Base-by-base conservation (phyloP, 306 rosid species). In the Lablab purpureus region DNA sequence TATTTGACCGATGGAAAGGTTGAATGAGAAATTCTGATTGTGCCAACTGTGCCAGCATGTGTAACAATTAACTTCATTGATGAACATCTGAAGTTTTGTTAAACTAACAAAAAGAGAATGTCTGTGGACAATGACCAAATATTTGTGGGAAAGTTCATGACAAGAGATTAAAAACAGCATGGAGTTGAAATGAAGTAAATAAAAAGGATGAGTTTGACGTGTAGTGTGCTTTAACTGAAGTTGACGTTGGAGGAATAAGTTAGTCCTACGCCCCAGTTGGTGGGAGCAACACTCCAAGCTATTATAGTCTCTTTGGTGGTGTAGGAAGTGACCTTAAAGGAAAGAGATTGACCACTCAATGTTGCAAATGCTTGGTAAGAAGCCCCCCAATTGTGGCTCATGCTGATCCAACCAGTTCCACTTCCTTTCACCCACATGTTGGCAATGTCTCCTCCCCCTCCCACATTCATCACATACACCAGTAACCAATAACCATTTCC, bases 381-480 rank as follows among this genome's bases (percentile, higher is more conserved):
- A 63, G 99, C 97, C 6, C 99, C 99, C 98, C 99, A 95, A 21
- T 95, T 95, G 51, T 95, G 99, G 83, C 90, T 95, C 99, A 95
- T 95, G 15, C 83, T 73, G 15, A 88, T 88, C 98, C 98, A 95
- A 1, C 82, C 87, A 1, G 93, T 85, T 78, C 46, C 82, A 80
- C 87, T 91, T 75, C 99, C 99, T 58, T 92, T 95, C 76, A 95
- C 99, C 83, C 89, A 83, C 91, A 95, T 88, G 17, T 32, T 58
- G 0, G 80, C 71, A 4, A 95, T 87, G 32, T 95, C 99, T 17
- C 98, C 99, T 10, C 94, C 99, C 55, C 98, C 99, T 19, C 90
- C 97, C 2, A 91, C 97, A 23, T 95, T 95, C 99, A 92, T 92
- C 77, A 91, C 94, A 7, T 95, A 95, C 67, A 91, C 99, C 82